Base-by-base conservation (phyloP, 352 stramenopile genomes). In the Phytophthora fragariaefolia region DNA sequence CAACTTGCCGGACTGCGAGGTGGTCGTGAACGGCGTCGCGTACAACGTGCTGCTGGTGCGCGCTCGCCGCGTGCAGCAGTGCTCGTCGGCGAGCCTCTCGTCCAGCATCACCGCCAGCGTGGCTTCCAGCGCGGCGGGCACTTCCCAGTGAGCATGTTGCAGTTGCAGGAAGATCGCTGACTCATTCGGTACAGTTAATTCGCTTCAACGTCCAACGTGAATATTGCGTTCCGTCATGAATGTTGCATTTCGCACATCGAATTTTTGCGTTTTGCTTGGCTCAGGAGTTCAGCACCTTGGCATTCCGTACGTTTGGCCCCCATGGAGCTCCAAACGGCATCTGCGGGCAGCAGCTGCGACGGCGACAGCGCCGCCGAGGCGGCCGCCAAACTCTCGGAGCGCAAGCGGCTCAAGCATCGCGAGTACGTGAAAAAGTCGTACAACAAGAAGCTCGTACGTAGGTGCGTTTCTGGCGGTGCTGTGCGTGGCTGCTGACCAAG, bases 361-460 rank as follows among this genome's bases (percentile, higher is more conserved):
- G 23, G 27, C n/a, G 51, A 55, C 30, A 32, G 34, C 27, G 32
- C 52, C 12, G 54, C 48, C 28, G 24, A 45, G 5, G 43, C 38
- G 2, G 47, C 56, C 42, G 59, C 56, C n/a, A 77, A 66, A 38
- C 38, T 58, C 26, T 73, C 72, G 17, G 77, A 85, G 54, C 63
- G 54, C 23, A 91, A 89, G 76, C 79, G 81, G 9, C 75, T 89
- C 32, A 80, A 77, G 55, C 83, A 92, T 42, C 79, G 81, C 53
- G 79, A 87, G 54, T 89, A 90, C 63, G 83, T 90, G 45, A 85
- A 85, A 48, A 81, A 79, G 56, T 90, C 80, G 42, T 90, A 92
- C 71, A 84, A 81, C 40, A 89, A 89, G 74, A 90, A 92, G 47
- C 73, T 87, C 49, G 83, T 90, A 82, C 61, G 73, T 80, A 3